phyloP scores from a whole-genome alignment of 2,329 filamentous ascomycete species.

The Xylariaceae sp. region DNA sequence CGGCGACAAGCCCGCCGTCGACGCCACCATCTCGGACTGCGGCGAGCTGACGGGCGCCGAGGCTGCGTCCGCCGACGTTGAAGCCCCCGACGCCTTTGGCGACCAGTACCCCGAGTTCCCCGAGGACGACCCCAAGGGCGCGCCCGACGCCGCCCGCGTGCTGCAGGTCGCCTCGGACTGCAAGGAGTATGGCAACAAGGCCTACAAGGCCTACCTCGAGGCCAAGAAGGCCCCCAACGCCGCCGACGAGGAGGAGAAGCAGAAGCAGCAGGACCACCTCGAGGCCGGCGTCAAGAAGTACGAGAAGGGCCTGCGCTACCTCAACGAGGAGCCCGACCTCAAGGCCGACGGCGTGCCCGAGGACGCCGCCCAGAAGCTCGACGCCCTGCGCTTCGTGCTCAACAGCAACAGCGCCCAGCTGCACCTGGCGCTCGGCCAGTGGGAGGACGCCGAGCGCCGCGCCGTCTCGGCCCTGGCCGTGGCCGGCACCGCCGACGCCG shows the following conservation, averaged over 20 bases:
- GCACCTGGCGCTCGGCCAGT: conserved; percentile 70
- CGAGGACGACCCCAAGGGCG: conserved; percentile 61
- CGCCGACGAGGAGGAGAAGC: no score
- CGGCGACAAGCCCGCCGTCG: conserved; percentile 69
- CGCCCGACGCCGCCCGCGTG: conserved; percentile 56
- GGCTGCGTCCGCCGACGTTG: conserved; percentile 58
- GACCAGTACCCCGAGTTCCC: conserved; percentile 95
- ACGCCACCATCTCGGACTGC: conserved; percentile 72
- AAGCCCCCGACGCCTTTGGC: conserved; percentile 69
- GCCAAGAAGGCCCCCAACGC: no score
- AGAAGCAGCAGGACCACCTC: conserved; percentile 58
- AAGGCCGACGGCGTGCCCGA: conserved; percentile 63
- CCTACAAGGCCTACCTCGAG: conserved; percentile 85
- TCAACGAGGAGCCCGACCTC: conserved; percentile 58
- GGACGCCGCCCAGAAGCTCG: conserved; percentile 58
- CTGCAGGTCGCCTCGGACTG: conserved; percentile 74
- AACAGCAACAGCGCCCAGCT: conserved; percentile 86
- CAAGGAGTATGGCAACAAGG: conserved; percentile 87
- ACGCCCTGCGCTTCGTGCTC: conserved; percentile 71
- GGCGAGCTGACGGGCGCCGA: conserved; percentile 73
- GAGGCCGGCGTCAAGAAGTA: conserved; percentile 85
- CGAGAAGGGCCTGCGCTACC: conserved; percentile 63
- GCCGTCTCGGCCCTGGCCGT: conserved; percentile 69
- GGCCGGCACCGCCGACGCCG: conserved; percentile 57
- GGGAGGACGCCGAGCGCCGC: conserved; percentile 60